phyloP scores from a whole-genome alignment of 202 grass and related monocot species.

The Cymbopogon flexuosus region DNA sequence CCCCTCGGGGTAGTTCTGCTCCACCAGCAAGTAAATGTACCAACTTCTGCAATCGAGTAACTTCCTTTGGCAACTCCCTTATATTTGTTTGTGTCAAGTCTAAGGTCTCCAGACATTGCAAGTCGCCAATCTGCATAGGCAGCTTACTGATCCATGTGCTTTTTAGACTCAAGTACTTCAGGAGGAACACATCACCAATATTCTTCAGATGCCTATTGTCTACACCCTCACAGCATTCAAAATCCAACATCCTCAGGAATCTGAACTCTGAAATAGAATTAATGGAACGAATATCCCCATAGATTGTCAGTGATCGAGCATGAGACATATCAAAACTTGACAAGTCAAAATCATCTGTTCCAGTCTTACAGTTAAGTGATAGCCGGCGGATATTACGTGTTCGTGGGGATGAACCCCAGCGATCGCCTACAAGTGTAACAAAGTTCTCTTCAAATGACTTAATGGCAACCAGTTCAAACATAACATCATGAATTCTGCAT shows the following conservation, averaged over 20 bases:
- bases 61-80: not conserved
- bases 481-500: slow-evolving; percentile 5
- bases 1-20: not conserved
- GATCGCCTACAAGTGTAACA: not conserved
- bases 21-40: not conserved
- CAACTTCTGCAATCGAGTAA: not conserved
- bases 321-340: not conserved
- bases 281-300: not conserved
- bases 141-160: not conserved
- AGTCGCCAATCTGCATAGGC: not conserved
- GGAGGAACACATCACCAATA: not conserved
- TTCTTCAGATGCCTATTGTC: not conserved
- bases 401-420: not conserved
- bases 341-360: not conserved
- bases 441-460: not conserved
- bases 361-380: not conserved
- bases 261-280: not conserved
- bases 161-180: not conserved
- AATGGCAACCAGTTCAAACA: not conserved
- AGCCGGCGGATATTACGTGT: not conserved
- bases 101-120: not conserved
- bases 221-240: not conserved
- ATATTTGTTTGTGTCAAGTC: not conserved
- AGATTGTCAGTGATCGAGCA: not conserved
- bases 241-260: not conserved